Evolutionary conservation across 768 basidiomycete genomes (phyloP), one percentile per base, ranked within the genome.

Genomic region (Boletus rubroflammeus): DNA sequence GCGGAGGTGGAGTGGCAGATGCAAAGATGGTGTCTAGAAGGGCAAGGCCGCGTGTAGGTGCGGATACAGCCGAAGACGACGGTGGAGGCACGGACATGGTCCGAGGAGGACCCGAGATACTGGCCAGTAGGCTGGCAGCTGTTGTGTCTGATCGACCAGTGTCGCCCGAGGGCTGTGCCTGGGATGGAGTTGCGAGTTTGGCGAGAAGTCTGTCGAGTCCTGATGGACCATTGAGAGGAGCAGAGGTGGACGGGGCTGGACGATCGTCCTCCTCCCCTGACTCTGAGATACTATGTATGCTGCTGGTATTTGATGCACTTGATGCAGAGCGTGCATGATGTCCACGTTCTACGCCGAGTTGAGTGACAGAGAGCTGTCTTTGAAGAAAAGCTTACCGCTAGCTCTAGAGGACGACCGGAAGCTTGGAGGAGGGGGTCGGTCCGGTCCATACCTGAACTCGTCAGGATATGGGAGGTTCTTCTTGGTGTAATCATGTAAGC

Each of bases 11-110:
- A 15, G 68, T 71, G 6, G 83, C 88, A 6, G 88, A 90, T 3
- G 88, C 88, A 64, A 91, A 90, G 39, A 91, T 87, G 13, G 81
- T 78, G 58, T 86, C 76, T 15, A 91, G 72, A 31, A 91, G 74
- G 17, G 80, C 73, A 45, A 80, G 73, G 6, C 88, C 85, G n/a
- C 80, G 79, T 36, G 70, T 63, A 23, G 72, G 66, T 39, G 67
- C 54, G 34, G 57, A 50, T 53, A 47, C 47, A 51, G 64, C 45
- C 6, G 73, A 59, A 28, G 73, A 69, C 38, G 69, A 62, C 6
- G 50, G 49, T 31, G 67, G 67, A 17, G 67, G 66, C 19, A 62
- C 60, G 47, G 69, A 62, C 55, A 58, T 70, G 35, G 67, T 58
- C 25, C 71, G 62, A 34, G 74, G 53, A 26, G 72, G 71, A 38